Evolutionary conservation across 768 basidiomycete species (phyloP).

Genomic region (Rhizopogon rudus): DNA sequence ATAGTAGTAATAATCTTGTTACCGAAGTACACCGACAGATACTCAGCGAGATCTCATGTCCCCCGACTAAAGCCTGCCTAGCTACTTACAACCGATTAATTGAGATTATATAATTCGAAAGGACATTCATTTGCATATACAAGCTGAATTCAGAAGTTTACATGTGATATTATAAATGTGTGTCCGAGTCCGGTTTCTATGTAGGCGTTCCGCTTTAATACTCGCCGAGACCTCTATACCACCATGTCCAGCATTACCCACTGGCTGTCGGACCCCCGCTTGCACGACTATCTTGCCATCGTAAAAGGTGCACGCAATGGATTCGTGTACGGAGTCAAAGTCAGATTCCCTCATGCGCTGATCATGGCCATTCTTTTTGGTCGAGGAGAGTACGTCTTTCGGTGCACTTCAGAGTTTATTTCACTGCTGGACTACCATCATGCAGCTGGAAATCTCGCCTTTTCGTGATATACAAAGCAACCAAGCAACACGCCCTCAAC

Average conservation of each 20-base stretch:
- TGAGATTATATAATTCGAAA: no score
- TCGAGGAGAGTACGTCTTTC: slow-evolving; percentile 71
- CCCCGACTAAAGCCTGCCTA: no score
- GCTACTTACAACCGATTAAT: no score
- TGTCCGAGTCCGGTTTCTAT: not conserved
- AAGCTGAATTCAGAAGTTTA: not conserved
- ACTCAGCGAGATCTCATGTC: no score
- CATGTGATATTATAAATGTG: slow-evolving; percentile 22
- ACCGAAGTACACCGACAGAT: no score
- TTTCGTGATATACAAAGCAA: slow-evolving; percentile 71
- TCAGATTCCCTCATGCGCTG: slow-evolving; percentile 92
- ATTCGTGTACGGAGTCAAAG: slow-evolving; percentile 85
- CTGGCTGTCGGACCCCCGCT: slow-evolving; percentile 53
- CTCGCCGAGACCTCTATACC: not conserved
- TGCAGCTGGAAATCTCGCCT: slow-evolving; percentile 68
- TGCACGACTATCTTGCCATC: slow-evolving; percentile 89
- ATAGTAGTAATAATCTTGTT: no score
- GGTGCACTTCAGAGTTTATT: slow-evolving; percentile 2
- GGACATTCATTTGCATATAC: no score
- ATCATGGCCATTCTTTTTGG: slow-evolving; percentile 96
- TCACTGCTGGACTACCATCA: slow-evolving; percentile 3
- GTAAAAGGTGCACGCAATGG: slow-evolving; percentile 93
- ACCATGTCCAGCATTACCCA: slow-evolving; percentile 21
- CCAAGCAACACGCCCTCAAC: slow-evolving; percentile 87
- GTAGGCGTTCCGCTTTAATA: not conserved